Evolutionary conservation across 805 yeast genomes (phyloP).

Genomic region (Saccharomycopsis fibuligera): DNA sequence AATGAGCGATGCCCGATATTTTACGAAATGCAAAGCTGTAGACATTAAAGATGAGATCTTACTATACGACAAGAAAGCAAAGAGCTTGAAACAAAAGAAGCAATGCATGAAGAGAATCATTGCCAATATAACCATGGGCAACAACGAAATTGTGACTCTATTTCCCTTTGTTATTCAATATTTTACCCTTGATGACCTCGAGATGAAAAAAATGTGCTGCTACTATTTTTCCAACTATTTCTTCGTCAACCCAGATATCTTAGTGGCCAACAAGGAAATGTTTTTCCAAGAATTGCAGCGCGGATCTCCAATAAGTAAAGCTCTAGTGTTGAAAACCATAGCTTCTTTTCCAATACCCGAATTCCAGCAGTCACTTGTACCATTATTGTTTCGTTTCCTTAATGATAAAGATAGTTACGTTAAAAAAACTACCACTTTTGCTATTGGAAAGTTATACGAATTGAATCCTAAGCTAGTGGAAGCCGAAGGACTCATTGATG

Average conservation of each 20-base stretch:
- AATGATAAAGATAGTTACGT: slow-evolving; percentile 51
- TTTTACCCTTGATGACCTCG: slow-evolving; percentile 57
- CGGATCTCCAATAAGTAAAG: slow-evolving; percentile 34
- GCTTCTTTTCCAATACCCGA: slow-evolving; percentile 49
- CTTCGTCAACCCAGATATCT: slow-evolving; percentile 47
- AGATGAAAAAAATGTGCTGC: slow-evolving; percentile 64
- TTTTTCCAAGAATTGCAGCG: slow-evolving; percentile 49
- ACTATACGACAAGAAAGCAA: neutral
- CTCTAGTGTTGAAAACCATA: slow-evolving; percentile 58
- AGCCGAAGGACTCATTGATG: slow-evolving; percentile 37
- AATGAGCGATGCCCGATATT: slow-evolving; percentile 23
- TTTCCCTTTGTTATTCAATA: slow-evolving; percentile 56
- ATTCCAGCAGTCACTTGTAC: slow-evolving; percentile 35
- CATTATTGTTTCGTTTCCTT: slow-evolving; percentile 31
- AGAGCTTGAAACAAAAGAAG: slow-evolving; percentile 32
- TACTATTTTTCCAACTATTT: slow-evolving; percentile 60
- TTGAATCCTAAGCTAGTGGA: slow-evolving; percentile 42
- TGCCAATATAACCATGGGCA: slow-evolving; percentile 79
- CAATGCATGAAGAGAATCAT: slow-evolving; percentile 62
- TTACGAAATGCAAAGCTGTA: slow-evolving; percentile 25
- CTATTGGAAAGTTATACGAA: slow-evolving; percentile 62
- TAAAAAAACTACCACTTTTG: slow-evolving; percentile 62
- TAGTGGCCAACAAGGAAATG: slow-evolving; percentile 49
- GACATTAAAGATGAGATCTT: slow-evolving; percentile 28
- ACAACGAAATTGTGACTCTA: slow-evolving; percentile 63